Evolutionary conservation across 192 early-diverging fungal species (phyloP).

Genomic region (Backusella luteola): DNA sequence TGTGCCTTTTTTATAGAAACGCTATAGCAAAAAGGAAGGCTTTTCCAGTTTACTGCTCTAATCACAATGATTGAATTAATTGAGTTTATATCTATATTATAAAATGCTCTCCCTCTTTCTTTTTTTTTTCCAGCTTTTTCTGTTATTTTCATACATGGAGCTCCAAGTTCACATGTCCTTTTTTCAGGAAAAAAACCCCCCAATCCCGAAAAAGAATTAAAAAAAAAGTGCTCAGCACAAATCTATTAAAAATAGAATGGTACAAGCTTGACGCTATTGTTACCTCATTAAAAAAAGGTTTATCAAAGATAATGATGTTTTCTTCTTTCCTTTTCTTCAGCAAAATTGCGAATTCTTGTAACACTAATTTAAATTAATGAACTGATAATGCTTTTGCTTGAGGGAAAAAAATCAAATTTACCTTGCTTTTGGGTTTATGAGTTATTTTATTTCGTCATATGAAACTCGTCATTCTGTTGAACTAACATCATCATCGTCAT

Average conservation of each 20-base stretch:
- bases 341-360: neutral
- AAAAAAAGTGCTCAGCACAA: neutral
- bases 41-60: neutral
- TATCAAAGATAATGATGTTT: neutral
- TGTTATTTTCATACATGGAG: neutral
- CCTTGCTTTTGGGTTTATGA: neutral
- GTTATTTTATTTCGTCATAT: neutral
- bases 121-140: neutral
- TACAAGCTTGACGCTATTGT: neutral
- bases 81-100: neutral
- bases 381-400: neutral
- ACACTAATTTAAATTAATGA: neutral
- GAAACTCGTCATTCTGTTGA: neutral
- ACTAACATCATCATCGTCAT: neutral
- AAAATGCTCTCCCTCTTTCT: neutral
- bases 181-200: neutral
- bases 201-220: neutral
- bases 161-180: neutral
- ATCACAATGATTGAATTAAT: neutral
- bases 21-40: no score
- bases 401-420: neutral
- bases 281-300: neutral
- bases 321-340: neutral
- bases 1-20: no score
- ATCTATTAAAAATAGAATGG: neutral